phyloP scores from a whole-genome alignment of 495 filamentous ascomycete species.

The Xylona heveae region DNA sequence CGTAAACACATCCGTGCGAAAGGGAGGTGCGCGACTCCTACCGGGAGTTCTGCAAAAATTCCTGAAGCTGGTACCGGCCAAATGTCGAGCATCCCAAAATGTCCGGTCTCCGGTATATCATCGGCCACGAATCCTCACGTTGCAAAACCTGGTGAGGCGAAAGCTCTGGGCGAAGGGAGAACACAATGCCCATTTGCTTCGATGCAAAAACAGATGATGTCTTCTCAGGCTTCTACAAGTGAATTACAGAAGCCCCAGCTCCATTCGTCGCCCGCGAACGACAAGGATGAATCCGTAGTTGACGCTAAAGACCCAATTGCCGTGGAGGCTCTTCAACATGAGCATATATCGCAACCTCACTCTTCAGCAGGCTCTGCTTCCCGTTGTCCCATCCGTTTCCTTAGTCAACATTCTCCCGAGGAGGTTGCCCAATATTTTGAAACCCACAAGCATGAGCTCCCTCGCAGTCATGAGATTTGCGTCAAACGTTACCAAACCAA shows the following conservation, averaged over 20 bases:
- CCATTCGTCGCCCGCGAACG: neutral
- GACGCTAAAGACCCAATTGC: constrained; percentile 35
- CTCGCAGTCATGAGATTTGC: constrained; percentile 76
- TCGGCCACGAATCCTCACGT: neutral
- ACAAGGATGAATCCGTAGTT: neutral
- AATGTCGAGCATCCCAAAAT: too few species aligned
- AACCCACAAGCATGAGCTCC: constrained; percentile 79
- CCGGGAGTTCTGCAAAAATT: neutral
- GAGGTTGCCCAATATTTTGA: constrained; percentile 81
- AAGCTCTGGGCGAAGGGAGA: neutral
- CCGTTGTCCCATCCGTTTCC: constrained; percentile 71
- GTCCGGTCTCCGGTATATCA: too few species aligned
- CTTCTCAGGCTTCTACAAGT: neutral
- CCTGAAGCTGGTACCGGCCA: too few species aligned
- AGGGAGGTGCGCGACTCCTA: neutral
- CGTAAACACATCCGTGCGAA: too few species aligned
- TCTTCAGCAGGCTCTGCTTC: constrained; percentile 29
- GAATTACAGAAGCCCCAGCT: too few species aligned
- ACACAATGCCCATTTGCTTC: constrained; percentile 2
- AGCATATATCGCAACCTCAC: constrained; percentile 23
- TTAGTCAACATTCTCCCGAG: constrained; percentile 77
- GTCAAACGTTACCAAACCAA: constrained; percentile 72
- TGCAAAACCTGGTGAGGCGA: neutral
- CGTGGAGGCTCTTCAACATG: constrained; percentile 33
- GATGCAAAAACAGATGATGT: neutral